A percentile compares a stretch with the other conserved stretches of the same genome.
Evolutionary conservation across 2,329 filamentous ascomycete genomes (phyloP).

Genomic region (Lasiodiplodia gonubiensis): DNA sequence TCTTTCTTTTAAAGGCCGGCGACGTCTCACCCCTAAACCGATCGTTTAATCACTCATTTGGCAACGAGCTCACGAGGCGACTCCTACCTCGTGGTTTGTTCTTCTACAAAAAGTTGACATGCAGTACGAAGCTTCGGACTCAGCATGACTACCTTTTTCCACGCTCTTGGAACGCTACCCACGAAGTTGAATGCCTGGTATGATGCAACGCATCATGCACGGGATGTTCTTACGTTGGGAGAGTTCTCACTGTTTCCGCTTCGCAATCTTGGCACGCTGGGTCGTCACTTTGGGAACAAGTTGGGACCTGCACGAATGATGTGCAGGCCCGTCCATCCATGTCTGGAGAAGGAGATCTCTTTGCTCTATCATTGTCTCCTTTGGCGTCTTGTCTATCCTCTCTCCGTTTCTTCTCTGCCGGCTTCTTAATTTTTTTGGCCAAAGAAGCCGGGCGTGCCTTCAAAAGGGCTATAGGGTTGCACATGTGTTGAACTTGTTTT

Average conservation of each 20-base stretch:
- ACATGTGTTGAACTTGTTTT: conserved; percentile 16
- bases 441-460: conserved; percentile 9
- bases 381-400: conserved; percentile 15
- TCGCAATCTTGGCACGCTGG: conserved; percentile 25
- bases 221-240: conserved; percentile 16
- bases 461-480: conserved; percentile 28
- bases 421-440: conserved; percentile 14
- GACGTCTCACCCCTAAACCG: conserved; percentile 22
- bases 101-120: conserved; percentile 11
- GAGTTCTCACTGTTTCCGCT: conserved; percentile 14
- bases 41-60: conserved; percentile 21
- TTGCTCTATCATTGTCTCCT: conserved; percentile 4
- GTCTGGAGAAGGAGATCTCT: conserved; percentile 23
- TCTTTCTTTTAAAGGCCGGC: conserved; percentile 20
- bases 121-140: neutral
- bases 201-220: conserved; percentile 25
- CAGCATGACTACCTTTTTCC: conserved; percentile 6
- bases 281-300: conserved; percentile 19
- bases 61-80: conserved; percentile 8
- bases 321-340: conserved; percentile 11
- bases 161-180: conserved; percentile 14
- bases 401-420: neutral
- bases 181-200: conserved; percentile 21
- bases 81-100: conserved; percentile 5
- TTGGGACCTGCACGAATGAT: conserved; percentile 14